These are phyloP conservation scores for Chaetomium olivaceum DNA, from an alignment of 2,329 filamentous ascomycete species.

Conservation along the genomic window DNA sequence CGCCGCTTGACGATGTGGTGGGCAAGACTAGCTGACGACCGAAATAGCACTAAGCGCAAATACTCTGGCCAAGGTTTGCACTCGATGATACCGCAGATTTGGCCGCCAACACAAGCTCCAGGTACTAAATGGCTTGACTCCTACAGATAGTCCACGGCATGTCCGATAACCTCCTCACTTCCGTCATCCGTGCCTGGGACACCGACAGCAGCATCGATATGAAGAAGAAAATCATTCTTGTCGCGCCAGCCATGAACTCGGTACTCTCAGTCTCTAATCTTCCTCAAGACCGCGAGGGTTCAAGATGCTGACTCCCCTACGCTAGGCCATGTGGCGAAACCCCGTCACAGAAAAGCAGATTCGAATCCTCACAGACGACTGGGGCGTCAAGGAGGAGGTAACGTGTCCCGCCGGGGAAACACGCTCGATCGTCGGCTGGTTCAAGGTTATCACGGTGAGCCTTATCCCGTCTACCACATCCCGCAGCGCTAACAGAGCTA, in stretches of 20 bases:
- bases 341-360: constrained; percentile 77
- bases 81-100: too few relatives aligned
- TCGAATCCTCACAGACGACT: constrained; percentile 68
- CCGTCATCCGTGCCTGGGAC: constrained; percentile 85
- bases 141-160: constrained; percentile 66
- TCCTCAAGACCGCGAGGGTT: neutral
- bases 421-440: constrained; percentile 24
- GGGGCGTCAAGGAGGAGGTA: constrained; percentile 53
- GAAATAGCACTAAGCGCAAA: constrained; percentile 70
- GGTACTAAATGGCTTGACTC: neutral
- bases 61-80: constrained; percentile 67
- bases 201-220: constrained; percentile 42
- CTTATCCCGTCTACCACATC: constrained; percentile 28
- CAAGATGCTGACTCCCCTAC: neutral
- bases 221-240: constrained; percentile 32
- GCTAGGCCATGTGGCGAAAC: constrained; percentile 76
- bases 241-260: constrained; percentile 71
- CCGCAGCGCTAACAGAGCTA: too few relatives aligned
- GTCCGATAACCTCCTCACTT: constrained; percentile 72
- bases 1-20: accelerated
- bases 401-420: neutral
- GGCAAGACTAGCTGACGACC: neutral
- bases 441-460: constrained; percentile 50
- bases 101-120: neutral
- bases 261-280: constrained; percentile 42